These are phyloP conservation scores for Phytophthora melonis DNA, from an alignment of 352 stramenopile genomes.

Conservation along the genomic window DNA sequence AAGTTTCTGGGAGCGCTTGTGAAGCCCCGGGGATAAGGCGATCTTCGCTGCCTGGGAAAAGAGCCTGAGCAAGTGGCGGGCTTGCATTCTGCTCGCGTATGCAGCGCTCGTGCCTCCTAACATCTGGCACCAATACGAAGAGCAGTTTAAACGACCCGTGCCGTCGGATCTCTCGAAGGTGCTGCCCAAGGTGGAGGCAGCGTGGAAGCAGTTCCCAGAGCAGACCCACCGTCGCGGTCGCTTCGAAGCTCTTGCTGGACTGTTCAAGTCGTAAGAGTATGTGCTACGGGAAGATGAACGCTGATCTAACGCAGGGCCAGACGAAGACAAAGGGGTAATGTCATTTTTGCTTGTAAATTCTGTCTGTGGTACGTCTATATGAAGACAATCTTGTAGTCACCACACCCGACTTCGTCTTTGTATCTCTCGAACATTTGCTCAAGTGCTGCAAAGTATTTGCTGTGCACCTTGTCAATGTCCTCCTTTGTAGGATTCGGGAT, in stretches of 20 bases:
- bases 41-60: conserved; percentile 62
- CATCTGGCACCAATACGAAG: conserved; percentile 73
- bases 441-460: conserved; percentile 57
- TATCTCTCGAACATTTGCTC: conserved; percentile 63
- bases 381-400: conserved; percentile 67
- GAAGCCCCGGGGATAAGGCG: conserved; percentile 44
- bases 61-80: conserved; percentile 65
- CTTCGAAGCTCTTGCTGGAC: conserved; percentile 57
- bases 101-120: conserved; percentile 69
- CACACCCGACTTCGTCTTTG: conserved; percentile 71
- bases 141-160: conserved; percentile 60
- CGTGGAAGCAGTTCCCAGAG: conserved; percentile 64
- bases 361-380: conserved; percentile 17
- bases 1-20: conserved; percentile 57
- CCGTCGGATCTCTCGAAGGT: conserved; percentile 56
- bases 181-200: conserved; percentile 40
- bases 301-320: no score
- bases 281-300: no score
- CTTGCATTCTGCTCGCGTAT: conserved; percentile 75
- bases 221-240: conserved; percentile 63
- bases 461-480: conserved; percentile 63
- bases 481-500: conserved; percentile 49
- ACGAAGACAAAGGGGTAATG: no score
- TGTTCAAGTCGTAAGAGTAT: no score
- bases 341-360: conserved; percentile 7